Evolutionary conservation across 306 rosid species (phyloP).

Genomic region (Prunus mume): DNA sequence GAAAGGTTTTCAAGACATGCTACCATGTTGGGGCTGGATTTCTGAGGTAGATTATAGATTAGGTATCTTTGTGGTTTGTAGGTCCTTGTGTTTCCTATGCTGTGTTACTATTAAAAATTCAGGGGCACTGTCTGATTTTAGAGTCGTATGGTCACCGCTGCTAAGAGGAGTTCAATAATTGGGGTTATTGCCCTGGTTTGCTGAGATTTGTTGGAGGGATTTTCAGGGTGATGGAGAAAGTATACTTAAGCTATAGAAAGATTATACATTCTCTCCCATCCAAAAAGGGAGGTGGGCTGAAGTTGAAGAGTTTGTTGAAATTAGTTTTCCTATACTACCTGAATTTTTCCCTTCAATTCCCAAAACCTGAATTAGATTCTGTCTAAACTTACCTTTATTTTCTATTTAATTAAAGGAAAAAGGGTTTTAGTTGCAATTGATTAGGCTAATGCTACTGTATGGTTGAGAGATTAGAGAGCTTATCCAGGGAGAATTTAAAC

Average conservation of each 20-base stretch:
- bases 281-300: not conserved
- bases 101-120: not conserved
- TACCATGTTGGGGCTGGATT: not conserved
- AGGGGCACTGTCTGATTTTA: not conserved
- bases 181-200: not conserved
- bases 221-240: not conserved
- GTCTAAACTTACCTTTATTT: not conserved
- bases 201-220: not conserved
- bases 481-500: not conserved
- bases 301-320: not conserved
- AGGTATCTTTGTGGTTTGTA: not conserved
- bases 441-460: not conserved
- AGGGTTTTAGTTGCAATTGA: not conserved
- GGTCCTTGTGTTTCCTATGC: not conserved
- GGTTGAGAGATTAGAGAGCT: not conserved
- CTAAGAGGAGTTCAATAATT: not conserved
- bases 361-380: not conserved
- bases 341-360: not conserved
- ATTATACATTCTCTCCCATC: not conserved
- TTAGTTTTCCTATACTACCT: no score
- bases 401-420: not conserved
- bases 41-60: not conserved
- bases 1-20: not conserved
- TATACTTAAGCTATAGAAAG: not conserved
- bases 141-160: not conserved